phyloP scores from a whole-genome alignment of 108 stramenopile species.

The Skeletonema potamos region DNA sequence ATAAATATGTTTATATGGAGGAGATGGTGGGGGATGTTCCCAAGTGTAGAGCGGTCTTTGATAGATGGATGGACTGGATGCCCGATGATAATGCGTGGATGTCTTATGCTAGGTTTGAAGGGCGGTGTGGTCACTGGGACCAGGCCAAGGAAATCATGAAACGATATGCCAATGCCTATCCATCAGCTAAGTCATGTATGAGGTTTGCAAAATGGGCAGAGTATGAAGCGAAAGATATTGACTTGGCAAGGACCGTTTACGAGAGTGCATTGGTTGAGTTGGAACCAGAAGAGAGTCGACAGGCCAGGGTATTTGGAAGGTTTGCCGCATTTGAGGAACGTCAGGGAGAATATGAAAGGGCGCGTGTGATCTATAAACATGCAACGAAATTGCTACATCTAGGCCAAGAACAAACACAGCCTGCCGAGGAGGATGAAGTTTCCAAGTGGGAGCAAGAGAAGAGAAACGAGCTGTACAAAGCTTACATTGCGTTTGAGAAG shows the following conservation, averaged over 20 bases:
- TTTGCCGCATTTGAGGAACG: conserved; percentile 93
- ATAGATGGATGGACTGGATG: conserved; percentile 99
- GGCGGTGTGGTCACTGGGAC: conserved; percentile 69
- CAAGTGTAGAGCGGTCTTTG: conserved; percentile 94
- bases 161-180: conserved; percentile 93
- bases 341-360: conserved; percentile 97
- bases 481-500: conserved; percentile 98
- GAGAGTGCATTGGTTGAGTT: conserved; percentile 94
- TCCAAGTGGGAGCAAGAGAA: conserved; percentile 71
- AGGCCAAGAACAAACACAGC: conserved; percentile 53
- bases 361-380: conserved; percentile 96
- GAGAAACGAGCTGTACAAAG: conserved; percentile 90
- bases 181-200: conserved; percentile 83
- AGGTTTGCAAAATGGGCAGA: conserved; percentile 99
- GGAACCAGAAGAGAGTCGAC: conserved; percentile 83
- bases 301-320: conserved; percentile 79
- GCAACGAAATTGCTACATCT: conserved; percentile 83
- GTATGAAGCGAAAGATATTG: conserved; percentile 86
- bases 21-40: conserved; percentile 95
- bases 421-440: conserved; percentile 21
- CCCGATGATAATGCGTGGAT: conserved; percentile 98
- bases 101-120: conserved; percentile 95
- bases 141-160: conserved; percentile 79
- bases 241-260: conserved; percentile 91
- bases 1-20: conserved; percentile 99